Conservation (phyloP, 768 basidiomycete species). For the Mycena alexandri region DNA sequence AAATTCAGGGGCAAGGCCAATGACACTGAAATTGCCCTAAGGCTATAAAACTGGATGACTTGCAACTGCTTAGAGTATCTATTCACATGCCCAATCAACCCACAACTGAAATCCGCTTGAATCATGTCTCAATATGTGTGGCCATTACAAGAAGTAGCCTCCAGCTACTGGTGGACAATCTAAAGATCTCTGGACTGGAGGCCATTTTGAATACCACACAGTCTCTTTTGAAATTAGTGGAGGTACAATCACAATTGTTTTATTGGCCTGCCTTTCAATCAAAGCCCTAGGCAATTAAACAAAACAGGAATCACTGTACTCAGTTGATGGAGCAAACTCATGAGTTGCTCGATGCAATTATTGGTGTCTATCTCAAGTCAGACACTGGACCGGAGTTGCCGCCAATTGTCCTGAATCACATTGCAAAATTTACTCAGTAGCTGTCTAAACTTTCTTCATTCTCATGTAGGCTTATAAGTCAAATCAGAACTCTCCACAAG, state of each 20-base stretch:
- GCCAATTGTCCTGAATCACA: neutral
- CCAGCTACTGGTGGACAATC: neutral
- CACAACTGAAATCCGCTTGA: too few species aligned
- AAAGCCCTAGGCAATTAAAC: neutral
- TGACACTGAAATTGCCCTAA: too few species aligned
- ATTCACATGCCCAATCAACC: too few species aligned
- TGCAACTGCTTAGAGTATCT: too few species aligned
- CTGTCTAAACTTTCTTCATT: neutral
- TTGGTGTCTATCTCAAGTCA: too few species aligned
- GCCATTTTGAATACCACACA: too few species aligned
- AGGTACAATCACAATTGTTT: neutral
- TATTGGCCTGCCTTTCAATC: neutral
- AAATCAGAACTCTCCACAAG: too few species aligned
- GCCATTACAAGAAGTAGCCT: too few species aligned
- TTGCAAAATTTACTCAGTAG: neutral
- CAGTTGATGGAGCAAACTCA: neutral
- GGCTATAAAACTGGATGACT: too few species aligned
- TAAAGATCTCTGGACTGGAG: neutral
- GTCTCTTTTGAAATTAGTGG: neutral
- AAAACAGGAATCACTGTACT: neutral
- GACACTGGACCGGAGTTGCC: neutral
- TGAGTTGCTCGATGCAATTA: too few species aligned
- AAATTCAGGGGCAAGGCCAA: too few species aligned
- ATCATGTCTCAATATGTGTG: too few species aligned
- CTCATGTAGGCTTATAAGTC: neutral